Evolutionary conservation across 108 stramenopile species (phyloP).

Genomic region (Fistulifera solaris): DNA sequence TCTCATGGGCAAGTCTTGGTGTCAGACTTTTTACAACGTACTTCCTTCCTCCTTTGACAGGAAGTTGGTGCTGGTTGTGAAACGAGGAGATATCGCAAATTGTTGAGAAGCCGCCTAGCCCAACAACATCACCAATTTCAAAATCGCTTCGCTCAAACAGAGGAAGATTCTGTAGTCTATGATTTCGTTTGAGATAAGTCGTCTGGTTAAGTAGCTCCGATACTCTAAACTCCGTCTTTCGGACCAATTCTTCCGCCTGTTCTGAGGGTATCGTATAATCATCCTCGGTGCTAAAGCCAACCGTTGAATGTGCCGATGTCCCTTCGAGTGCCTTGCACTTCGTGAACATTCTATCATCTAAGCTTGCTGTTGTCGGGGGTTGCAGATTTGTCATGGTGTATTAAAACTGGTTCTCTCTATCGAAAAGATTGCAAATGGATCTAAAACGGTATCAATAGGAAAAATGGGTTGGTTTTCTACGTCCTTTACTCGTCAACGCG

Average conservation of each 20-base stretch:
- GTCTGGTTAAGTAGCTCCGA: constrained; percentile 24
- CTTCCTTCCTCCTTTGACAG: neutral
- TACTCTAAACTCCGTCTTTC: constrained; percentile 29
- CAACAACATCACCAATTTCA: constrained; percentile 27
- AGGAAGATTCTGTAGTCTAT: constrained; percentile 23
- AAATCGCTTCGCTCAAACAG: constrained; percentile 28
- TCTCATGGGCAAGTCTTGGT: neutral
- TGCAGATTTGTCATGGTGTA: too few relatives aligned
- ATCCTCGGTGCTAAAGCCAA: constrained; percentile 8
- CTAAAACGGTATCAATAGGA: too few relatives aligned
- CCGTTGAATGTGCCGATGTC: too few relatives aligned
- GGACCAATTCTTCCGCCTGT: constrained; percentile 26
- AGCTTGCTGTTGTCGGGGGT: too few relatives aligned
- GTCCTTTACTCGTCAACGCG: too few relatives aligned
- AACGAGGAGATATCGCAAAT: neutral
- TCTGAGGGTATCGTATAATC: constrained; percentile 21
- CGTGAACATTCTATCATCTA: too few relatives aligned
- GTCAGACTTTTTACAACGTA: neutral
- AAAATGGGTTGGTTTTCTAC: too few relatives aligned
- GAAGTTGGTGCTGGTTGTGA: neutral
- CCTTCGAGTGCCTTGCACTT: too few relatives aligned
- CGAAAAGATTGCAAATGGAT: too few relatives aligned
- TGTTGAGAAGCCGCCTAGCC: constrained; percentile 30
- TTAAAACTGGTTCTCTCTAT: too few relatives aligned
- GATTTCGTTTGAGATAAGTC: constrained; percentile 18